Conservation (phyloP, 305 asterid genomes). For the Fraxinus nigra region DNA sequence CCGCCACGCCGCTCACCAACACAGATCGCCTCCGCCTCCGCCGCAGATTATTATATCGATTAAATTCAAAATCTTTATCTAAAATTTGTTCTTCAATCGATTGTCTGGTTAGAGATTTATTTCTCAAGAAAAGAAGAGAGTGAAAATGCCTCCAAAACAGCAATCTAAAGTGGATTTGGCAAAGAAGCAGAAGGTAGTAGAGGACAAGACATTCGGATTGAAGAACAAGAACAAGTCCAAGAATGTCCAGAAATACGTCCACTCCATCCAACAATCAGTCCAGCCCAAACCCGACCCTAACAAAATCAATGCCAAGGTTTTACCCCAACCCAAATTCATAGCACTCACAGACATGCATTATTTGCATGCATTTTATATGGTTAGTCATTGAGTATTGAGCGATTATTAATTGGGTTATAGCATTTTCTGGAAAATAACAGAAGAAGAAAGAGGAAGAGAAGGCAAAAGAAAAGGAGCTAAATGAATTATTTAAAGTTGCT, state of each 20-base stretch:
- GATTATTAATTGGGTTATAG: background rate
- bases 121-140: conserved; percentile 16
- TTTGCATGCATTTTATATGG: background rate
- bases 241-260: conserved; percentile 91
- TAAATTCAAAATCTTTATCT: background rate
- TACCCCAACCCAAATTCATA: background rate
- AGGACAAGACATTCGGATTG: conserved; percentile 97
- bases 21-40: background rate
- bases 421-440: conserved; percentile 36
- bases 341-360: background rate
- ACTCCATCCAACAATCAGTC: conserved; percentile 64
- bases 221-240: conserved; percentile 92
- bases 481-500: conserved; percentile 78
- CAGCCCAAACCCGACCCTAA: conserved; percentile 68
- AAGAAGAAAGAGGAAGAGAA: conserved; percentile 95
- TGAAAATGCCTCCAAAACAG: conserved; percentile 67
- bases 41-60: background rate
- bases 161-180: conserved; percentile 63
- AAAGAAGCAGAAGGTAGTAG: conserved; percentile 57
- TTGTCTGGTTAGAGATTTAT: background rate
- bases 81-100: background rate
- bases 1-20: background rate
- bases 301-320: conserved; percentile 71
- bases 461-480: conserved; percentile 85
- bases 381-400: background rate